phyloP scores from a whole-genome alignment of 2,329 filamentous ascomycete species.

The Aspergillus sp. region DNA sequence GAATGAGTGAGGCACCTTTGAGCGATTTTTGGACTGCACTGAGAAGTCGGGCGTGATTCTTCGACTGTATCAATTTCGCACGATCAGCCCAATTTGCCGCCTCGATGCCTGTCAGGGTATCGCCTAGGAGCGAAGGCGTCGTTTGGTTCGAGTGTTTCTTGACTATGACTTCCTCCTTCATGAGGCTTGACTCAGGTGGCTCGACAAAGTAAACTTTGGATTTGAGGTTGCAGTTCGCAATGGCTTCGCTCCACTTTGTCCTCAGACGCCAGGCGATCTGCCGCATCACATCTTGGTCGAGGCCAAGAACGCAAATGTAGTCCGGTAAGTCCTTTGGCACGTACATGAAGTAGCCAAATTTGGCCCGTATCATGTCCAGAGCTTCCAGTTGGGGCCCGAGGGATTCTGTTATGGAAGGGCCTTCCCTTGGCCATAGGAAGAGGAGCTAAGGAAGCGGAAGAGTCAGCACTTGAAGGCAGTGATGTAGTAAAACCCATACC shows the following conservation, averaged over 20 bases:
- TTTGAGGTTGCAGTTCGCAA: slow-evolving; percentile 19
- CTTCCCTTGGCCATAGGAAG: slow-evolving; percentile 39
- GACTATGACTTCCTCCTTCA: slow-evolving; percentile 18
- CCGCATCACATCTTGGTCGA: slow-evolving; percentile 24
- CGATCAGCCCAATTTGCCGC: slow-evolving; percentile 14
- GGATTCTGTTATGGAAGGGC: slow-evolving; percentile 30
- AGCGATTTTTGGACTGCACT: slow-evolving; percentile 23
- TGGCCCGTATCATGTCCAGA: slow-evolving; percentile 37
- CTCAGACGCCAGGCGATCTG: slow-evolving; percentile 24
- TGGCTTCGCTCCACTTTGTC: slow-evolving; percentile 19
- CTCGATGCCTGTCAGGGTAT: slow-evolving; percentile 8
- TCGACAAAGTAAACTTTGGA: slow-evolving; percentile 27
- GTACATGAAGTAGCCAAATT: slow-evolving; percentile 33
- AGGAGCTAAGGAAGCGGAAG: slow-evolving; percentile 17
- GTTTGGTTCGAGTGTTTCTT: slow-evolving; percentile 10
- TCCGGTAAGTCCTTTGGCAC: slow-evolving; percentile 20
- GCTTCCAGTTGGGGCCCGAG: slow-evolving; percentile 35
- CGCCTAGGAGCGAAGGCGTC: slow-evolving; percentile 15
- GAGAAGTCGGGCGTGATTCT: slow-evolving; percentile 23
- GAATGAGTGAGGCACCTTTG: slow-evolving; percentile 21
- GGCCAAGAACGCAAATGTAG: slow-evolving; percentile 24
- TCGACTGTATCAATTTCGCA: slow-evolving; percentile 13
- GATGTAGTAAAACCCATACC: slow-evolving; percentile 8
- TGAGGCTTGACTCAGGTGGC: slow-evolving; percentile 12
- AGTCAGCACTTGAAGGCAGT: slow-evolving; percentile 1